A percentile compares a stretch with the other conserved stretches of the same genome.
Evolutionary conservation across 2,329 filamentous ascomycete genomes (phyloP).

Genomic region (Colletotrichum karsti): DNA sequence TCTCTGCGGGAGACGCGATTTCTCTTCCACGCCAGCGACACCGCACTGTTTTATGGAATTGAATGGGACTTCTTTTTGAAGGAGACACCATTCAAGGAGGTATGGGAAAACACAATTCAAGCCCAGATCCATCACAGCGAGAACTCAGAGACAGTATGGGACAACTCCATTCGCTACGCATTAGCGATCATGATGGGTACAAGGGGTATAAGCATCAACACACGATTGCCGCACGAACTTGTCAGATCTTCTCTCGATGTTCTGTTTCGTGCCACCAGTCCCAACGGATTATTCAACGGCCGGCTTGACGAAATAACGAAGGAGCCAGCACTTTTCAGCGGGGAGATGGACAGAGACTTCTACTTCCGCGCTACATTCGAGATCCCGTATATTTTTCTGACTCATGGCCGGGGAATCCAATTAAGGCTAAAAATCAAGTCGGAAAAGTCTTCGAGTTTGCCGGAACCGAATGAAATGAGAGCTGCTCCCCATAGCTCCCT

Average conservation of each 20-base stretch:
- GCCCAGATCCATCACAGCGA: background rate
- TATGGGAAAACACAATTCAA: background rate
- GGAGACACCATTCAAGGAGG: background rate
- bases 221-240: background rate
- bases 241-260: background rate
- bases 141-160: background rate
- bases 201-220: fast-evolving
- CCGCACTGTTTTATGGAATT: background rate
- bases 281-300: background rate
- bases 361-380: background rate
- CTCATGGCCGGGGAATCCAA: background rate
- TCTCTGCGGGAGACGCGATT: background rate
- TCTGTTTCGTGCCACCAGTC: fast-evolving
- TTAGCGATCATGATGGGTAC: background rate
- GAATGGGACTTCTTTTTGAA: background rate
- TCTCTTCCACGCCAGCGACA: background rate
- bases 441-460: background rate
- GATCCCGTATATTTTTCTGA: background rate
- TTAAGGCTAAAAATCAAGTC: fast-evolving
- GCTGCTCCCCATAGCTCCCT: no score
- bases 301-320: background rate
- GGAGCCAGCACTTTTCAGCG: background rate
- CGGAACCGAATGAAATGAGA: fast-evolving
- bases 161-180: background rate
- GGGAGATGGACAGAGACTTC: background rate